Conservation (phyloP, 805 yeast genomes). For the Saturnispora gosingensis region DNA sequence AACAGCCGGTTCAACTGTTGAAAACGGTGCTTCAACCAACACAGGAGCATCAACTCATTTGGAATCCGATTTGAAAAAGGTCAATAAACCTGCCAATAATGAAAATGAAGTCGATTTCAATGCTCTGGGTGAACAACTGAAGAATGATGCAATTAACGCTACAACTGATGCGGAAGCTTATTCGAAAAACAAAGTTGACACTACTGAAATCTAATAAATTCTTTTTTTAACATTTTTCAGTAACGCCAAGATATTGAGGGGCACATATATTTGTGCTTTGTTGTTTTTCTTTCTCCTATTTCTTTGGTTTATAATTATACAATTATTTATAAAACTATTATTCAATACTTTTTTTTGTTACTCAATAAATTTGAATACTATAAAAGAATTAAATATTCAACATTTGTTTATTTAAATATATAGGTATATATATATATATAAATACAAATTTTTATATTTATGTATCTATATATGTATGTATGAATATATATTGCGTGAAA, state of each 20-base stretch:
- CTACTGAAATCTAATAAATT: background rate
- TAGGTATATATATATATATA: too few species aligned
- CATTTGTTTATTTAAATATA: too few species aligned
- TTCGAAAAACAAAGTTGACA: slow-evolving; percentile 11
- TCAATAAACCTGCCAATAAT: slow-evolving; percentile 1
- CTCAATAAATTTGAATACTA: too few species aligned
- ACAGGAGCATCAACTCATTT: slow-evolving; percentile 5
- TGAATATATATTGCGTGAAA: background rate
- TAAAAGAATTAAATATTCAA: too few species aligned
- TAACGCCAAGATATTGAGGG: background rate
- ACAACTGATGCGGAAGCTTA: slow-evolving; percentile 8
- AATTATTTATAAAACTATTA: background rate
- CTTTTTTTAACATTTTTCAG: background rate
- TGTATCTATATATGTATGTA: background rate
- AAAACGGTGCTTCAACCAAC: slow-evolving; percentile 17
- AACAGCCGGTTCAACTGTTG: slow-evolving; percentile 67
- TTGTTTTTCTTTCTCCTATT: background rate
- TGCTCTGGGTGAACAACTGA: slow-evolving; percentile 13
- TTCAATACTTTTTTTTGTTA: background rate
- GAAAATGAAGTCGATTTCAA: slow-evolving; percentile 13
- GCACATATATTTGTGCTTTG: background rate
- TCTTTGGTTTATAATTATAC: background rate
- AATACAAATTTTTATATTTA: too few species aligned
- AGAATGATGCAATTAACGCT: slow-evolving; percentile 11
- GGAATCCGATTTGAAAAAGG: slow-evolving; percentile 3